These are phyloP conservation scores for Vigna reflexopilosa DNA, from an alignment of 306 rosid species.

Conservation along the genomic window DNA sequence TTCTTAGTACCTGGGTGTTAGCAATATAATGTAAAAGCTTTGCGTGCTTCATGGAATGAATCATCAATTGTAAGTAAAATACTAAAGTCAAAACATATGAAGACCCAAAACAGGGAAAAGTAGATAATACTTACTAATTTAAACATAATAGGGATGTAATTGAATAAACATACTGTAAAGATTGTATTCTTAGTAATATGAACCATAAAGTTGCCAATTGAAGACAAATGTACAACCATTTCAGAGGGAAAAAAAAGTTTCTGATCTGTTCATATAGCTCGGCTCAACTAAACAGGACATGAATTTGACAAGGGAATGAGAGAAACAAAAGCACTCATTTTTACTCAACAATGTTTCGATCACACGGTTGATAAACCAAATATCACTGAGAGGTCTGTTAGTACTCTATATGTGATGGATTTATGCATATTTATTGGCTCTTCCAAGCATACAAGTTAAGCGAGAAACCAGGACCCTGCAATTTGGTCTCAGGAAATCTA, in stretches of 20 bases:
- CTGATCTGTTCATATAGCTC: conserved; percentile 60
- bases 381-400: conserved; percentile 66
- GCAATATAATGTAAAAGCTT: conserved; percentile 18
- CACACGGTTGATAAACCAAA: conserved; percentile 58
- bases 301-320: conserved; percentile 40
- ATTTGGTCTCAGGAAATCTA: conserved; percentile 79
- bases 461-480: conserved; percentile 73
- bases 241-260: conserved; percentile 41
- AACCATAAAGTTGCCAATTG: conserved; percentile 52
- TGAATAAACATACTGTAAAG: conserved; percentile 30
- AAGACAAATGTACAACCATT: conserved; percentile 67
- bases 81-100: conserved; percentile 12
- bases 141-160: conserved; percentile 18
- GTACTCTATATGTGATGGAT: conserved; percentile 54
- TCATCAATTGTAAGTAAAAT: conserved; percentile 7
- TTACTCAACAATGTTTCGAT: conserved; percentile 55
- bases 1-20: background rate
- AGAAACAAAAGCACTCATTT: conserved; percentile 53
- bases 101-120: conserved; percentile 11
- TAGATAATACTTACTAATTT: background rate
- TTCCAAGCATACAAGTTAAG: conserved; percentile 90
- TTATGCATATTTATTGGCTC: conserved; percentile 62
- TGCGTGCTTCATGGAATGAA: conserved; percentile 26
- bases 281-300: conserved; percentile 50
- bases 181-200: conserved; percentile 34